These are phyloP conservation scores for Kodamaea fungicola DNA, from an alignment of 1,139 yeast genomes.

Conservation along the genomic window DNA sequence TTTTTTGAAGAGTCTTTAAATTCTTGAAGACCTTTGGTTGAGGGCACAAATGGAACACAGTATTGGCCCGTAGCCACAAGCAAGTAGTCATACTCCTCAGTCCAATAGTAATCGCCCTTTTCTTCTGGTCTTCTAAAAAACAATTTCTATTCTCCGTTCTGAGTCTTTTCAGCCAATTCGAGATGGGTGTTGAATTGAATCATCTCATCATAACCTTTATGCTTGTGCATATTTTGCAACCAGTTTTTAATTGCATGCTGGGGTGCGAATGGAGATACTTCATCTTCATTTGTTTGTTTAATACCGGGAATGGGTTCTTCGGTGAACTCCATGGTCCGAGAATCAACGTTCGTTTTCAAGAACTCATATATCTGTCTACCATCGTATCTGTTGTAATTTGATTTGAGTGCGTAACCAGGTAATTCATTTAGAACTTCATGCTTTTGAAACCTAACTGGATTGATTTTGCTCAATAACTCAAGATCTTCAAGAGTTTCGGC, in stretches of 20 bases:
- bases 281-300: slow-evolving; percentile 11
- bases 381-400: slow-evolving; percentile 16
- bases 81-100: slow-evolving; percentile 38
- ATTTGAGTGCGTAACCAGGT: slow-evolving; percentile 11
- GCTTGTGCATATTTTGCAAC: slow-evolving; percentile 14
- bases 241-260: slow-evolving; percentile 12
- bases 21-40: slow-evolving; percentile 36
- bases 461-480: slow-evolving; percentile 9
- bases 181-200: slow-evolving; percentile 14
- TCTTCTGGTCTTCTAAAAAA: slow-evolving; percentile 16
- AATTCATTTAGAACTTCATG: slow-evolving; percentile 10
- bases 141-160: slow-evolving; percentile 17
- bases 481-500: slow-evolving; percentile 19
- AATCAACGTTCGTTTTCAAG: slow-evolving; percentile 15
- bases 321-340: slow-evolving; percentile 14
- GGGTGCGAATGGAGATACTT: slow-evolving; percentile 10
- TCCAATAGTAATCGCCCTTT: slow-evolving; percentile 12
- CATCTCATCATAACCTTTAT: slow-evolving; percentile 19
- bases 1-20: slow-evolving; percentile 29
- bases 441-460: slow-evolving; percentile 9
- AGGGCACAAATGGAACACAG: slow-evolving; percentile 43
- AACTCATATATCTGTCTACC: slow-evolving; percentile 17
- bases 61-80: slow-evolving; percentile 49
- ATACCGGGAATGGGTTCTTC: slow-evolving; percentile 13
- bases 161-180: slow-evolving; percentile 11